Conservation (phyloP, 352 stramenopile species). For the Globisporangium yorkense region DNA sequence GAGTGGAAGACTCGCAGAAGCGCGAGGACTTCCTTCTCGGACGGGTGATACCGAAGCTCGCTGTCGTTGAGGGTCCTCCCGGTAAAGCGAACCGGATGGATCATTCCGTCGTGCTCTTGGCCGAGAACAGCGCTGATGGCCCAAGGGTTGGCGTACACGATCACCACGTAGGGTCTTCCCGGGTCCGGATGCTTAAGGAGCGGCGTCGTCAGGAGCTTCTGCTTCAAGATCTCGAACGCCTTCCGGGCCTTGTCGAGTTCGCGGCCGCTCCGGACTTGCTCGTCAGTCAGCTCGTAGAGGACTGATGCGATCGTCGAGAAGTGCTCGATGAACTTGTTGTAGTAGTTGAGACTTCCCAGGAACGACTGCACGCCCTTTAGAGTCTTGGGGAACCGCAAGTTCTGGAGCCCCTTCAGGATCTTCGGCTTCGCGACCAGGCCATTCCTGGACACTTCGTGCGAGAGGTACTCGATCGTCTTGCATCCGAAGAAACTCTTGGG, state of each 20-base stretch:
- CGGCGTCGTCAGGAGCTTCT: slow-evolving; percentile 6
- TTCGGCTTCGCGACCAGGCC: slow-evolving; percentile 12
- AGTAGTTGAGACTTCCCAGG: slow-evolving; percentile 18
- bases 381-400: slow-evolving; percentile 9
- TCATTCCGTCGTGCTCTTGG: slow-evolving; percentile 4
- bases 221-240: slow-evolving; percentile 13
- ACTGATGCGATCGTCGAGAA: slow-evolving; percentile 10
- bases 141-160: slow-evolving; percentile 18
- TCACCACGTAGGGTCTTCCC: slow-evolving; percentile 4
- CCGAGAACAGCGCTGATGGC: slow-evolving; percentile 12
- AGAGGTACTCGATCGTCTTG: slow-evolving; percentile 12
- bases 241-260: background rate
- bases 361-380: slow-evolving; percentile 20
- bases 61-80: slow-evolving; percentile 6
- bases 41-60: slow-evolving; percentile 11
- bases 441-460: slow-evolving; percentile 4
- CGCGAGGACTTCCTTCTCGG: slow-evolving; percentile 14
- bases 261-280: background rate
- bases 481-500: slow-evolving; percentile 17
- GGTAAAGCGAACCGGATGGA: slow-evolving; percentile 13
- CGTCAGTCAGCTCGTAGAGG: slow-evolving; percentile 16
- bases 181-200: slow-evolving; percentile 12
- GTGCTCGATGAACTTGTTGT: slow-evolving; percentile 22
- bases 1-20: slow-evolving; percentile 7
- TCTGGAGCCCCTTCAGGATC: slow-evolving; percentile 2